Base-by-base conservation (phyloP, 2,329 filamentous ascomycete species). In the Dactylella cylindrospora region DNA sequence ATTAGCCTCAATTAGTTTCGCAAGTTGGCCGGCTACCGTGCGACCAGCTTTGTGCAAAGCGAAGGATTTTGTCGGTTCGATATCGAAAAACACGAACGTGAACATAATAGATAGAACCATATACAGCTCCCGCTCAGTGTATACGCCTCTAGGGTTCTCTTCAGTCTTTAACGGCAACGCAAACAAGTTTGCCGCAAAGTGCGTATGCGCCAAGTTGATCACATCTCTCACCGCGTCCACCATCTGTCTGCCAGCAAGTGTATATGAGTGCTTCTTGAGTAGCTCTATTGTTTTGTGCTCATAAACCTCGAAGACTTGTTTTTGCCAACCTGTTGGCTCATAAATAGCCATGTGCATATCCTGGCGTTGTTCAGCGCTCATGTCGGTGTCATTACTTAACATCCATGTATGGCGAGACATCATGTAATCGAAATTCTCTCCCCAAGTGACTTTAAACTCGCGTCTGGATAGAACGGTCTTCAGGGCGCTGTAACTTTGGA, bases 141-240 rank as follows among this genome's bases (percentile, higher is more conserved):
- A 81, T 31, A 80, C 70, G 2, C 79, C 79, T 10, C 71, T 70
- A 1, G 78, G 75, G 57, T 75, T 74, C 44, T 77, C 74, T 39
- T 76, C 74, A 3, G 77, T 79, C 71, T 80, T 81, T 65, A 82
- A 70, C 0, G 79, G 79, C 2, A 82, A 70, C n/a, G 74, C 76
- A 67, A 80, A 81, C 43, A 81, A 69, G 26, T 76, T 76, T 12
- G 79, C 75, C 7, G 78, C 78, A 59, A 81, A 81, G 65, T 79
- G 76, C n/a, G 79, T 75, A 43, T 78, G 77, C 2, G 77, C 77
- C 3, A 80, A 68, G 65, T 81, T 81, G 19, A 78, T 77, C 35
- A 81, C 72, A 70, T 82, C 80, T 54, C 79, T 76, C 26, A 80
- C 79, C 77, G 90, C 77, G 67, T 93, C 88, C 32, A 89, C 79